Conservation (phyloP, 1,284 basidiomycete genomes). For the Moniliophthora roreri region DNA sequence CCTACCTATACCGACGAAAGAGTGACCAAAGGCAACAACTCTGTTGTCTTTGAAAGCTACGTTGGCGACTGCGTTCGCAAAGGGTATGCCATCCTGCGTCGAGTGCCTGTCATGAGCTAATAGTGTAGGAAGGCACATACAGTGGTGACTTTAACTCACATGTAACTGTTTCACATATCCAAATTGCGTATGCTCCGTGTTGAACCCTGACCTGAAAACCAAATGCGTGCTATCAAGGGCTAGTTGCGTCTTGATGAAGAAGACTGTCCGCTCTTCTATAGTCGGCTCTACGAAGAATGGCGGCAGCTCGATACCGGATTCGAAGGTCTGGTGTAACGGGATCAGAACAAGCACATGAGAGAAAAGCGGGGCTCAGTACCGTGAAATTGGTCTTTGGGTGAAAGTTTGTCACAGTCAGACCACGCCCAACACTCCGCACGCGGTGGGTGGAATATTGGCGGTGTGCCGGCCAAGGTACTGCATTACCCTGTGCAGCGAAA, state of each 20-base stretch:
- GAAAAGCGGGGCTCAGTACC: constrained; percentile 21
- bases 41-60: neutral
- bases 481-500: constrained; percentile 17
- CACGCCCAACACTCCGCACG: constrained; percentile 28
- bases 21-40: neutral
- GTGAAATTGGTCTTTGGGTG: constrained; percentile 39
- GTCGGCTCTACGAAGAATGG: neutral
- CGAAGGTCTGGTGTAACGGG: constrained; percentile 31
- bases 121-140: neutral
- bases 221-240: neutral
- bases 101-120: too few species aligned
- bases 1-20: constrained; percentile 11
- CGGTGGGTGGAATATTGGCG: constrained; percentile 17
- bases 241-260: neutral
- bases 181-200: neutral
- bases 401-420: constrained; percentile 36
- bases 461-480: constrained; percentile 15
- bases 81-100: neutral
- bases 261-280: neutral
- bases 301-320: neutral
- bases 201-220: neutral
- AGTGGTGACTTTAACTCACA: neutral
- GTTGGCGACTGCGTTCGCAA: constrained; percentile 1
- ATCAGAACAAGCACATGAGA: neutral
- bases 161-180: neutral